Evolutionary conservation across 352 stramenopile species (phyloP).

Genomic region (Pythium folliculosum): DNA sequence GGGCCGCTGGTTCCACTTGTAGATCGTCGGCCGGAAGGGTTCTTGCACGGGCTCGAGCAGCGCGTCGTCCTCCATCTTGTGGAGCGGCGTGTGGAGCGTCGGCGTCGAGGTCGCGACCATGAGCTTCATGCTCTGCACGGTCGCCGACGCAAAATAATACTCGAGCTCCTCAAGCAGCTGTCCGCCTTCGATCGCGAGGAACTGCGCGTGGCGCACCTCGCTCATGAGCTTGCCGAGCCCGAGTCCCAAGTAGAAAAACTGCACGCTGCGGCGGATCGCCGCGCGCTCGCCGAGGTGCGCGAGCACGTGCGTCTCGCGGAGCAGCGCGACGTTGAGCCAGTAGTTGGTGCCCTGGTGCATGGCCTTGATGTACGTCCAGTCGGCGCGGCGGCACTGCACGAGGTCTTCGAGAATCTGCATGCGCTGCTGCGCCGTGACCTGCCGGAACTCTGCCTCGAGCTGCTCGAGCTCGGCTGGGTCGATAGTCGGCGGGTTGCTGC

Average conservation of each 20-base stretch:
- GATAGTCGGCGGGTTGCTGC: not conserved
- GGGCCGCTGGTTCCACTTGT: conserved; percentile 86
- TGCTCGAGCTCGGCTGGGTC: conserved; percentile 25
- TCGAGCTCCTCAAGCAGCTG: conserved; percentile 86
- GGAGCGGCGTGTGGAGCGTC: conserved; percentile 58
- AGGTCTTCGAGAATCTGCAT: conserved; percentile 77
- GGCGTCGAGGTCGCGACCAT: conserved; percentile 73
- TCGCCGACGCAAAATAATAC: conserved; percentile 78
- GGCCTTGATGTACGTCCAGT: conserved; percentile 81
- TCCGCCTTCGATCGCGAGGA: conserved; percentile 69
- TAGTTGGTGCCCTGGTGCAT: conserved; percentile 82
- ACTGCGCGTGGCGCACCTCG: conserved; percentile 52
- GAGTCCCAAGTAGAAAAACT: conserved; percentile 84
- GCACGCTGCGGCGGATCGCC: conserved; percentile 52
- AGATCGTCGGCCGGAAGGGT: conserved; percentile 61
- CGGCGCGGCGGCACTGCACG: conserved; percentile 64
- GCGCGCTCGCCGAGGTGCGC: conserved; percentile 61
- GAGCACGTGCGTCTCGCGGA: conserved; percentile 70
- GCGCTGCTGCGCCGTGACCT: conserved; percentile 65
- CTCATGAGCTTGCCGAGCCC: conserved; percentile 65
- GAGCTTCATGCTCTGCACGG: conserved; percentile 87
- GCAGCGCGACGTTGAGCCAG: conserved; percentile 78
- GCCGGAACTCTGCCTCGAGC: conserved; percentile 42
- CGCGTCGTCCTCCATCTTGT: conserved; percentile 36
- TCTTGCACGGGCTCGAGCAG: conserved; percentile 46